Percentiles rank a stretch among this genome's conserved stretches.
phyloP scores from a whole-genome alignment of 2,329 filamentous ascomycete species.

The Fusarium redolens region DNA sequence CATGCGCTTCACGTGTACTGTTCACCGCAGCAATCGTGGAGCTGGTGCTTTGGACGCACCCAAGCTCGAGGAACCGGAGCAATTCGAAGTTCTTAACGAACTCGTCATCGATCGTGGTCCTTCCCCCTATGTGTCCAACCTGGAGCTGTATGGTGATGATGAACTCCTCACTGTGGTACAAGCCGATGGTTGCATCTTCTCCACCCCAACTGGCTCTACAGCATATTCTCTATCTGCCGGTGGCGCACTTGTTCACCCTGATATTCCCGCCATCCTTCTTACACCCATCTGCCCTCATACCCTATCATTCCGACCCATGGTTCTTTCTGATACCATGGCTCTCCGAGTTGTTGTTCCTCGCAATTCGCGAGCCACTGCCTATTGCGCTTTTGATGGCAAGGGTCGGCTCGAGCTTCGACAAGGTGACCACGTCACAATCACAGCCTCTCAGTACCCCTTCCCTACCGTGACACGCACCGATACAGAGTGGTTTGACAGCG shows the following conservation, averaged over 20 bases:
- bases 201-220: conserved; percentile 92
- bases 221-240: conserved; percentile 97
- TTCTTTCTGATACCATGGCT: conserved; percentile 93
- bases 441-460: conserved; percentile 95
- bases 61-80: conserved; percentile 87
- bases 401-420: conserved; percentile 92
- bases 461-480: conserved; percentile 91
- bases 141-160: conserved; percentile 95
- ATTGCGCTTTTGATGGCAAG: conserved; percentile 98
- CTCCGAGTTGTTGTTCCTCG: conserved; percentile 88
- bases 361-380: conserved; percentile 89
- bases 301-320: conserved; percentile 96
- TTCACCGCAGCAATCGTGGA: conserved; percentile 76
- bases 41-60: conserved; percentile 56
- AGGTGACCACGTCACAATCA: conserved; percentile 95
- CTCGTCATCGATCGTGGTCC: conserved; percentile 97
- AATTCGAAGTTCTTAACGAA: conserved; percentile 98
- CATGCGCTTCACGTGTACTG: conserved; percentile 99
- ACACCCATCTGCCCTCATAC: conserved; percentile 99
- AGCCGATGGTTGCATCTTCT: conserved; percentile 97
- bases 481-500: conserved; percentile 96
- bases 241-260: conserved; percentile 93
- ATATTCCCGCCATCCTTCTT: conserved; percentile 94
- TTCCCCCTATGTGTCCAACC: conserved; percentile 94
- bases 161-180: conserved; percentile 95